A percentile compares a stretch with the other conserved stretches of the same genome.
Evolutionary conservation across 106 monocot species (phyloP).

Genomic region (Posidonia australis): DNA sequence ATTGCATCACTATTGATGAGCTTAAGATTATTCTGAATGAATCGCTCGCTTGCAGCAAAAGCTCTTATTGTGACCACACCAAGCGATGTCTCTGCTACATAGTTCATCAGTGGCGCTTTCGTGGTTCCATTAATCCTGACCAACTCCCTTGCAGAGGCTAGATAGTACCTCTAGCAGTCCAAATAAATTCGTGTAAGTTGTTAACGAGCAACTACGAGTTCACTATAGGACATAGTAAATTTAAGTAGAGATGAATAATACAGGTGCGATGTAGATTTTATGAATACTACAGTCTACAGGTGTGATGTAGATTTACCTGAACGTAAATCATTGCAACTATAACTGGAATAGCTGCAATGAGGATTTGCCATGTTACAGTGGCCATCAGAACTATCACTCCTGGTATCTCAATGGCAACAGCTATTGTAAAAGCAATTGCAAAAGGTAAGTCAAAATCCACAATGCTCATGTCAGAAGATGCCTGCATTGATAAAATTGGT

Average conservation of each 20-base stretch:
- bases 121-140: conserved; percentile 91
- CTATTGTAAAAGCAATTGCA: conserved; percentile 37
- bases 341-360: conserved; percentile 53
- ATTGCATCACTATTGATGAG: conserved; percentile 69
- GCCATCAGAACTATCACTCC: conserved; percentile 40
- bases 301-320: conserved; percentile 37
- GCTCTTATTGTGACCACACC: conserved; percentile 71
- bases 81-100: conserved; percentile 51
- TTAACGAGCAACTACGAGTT: background rate
- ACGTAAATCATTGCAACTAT: conserved; percentile 22
- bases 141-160: conserved; percentile 71
- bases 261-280: background rate
- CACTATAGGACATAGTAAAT: too few relatives aligned
- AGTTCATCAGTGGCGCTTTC: conserved; percentile 76
- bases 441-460: conserved; percentile 73
- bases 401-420: conserved; percentile 28
- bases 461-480: conserved; percentile 69
- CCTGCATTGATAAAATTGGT: conserved; percentile 32
- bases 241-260: background rate
- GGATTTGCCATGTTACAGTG: conserved; percentile 66
- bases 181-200: background rate
- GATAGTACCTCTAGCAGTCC: conserved; percentile 51
- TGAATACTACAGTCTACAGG: background rate
- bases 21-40: conserved; percentile 40
- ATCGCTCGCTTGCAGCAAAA: conserved; percentile 33